A percentile compares a stretch with the other conserved stretches of the same genome.
Conservation (phyloP, 257 asterid species). For the Mentha longifolia region DNA sequence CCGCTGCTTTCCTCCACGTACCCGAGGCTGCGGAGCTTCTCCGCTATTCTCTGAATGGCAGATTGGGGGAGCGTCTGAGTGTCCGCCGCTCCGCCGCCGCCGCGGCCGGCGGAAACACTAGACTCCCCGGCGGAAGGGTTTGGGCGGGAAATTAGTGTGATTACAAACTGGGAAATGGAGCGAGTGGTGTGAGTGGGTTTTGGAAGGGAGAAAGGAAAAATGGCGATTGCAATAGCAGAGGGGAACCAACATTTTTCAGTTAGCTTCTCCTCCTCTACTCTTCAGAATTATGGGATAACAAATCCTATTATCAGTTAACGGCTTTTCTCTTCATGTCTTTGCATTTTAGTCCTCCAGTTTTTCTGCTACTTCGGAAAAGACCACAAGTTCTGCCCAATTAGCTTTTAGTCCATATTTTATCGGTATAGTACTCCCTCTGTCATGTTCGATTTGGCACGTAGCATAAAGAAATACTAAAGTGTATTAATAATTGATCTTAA, state of each 20-base stretch:
- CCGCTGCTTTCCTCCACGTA: constrained; percentile 60
- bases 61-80: constrained; percentile 58
- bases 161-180: constrained; percentile 23
- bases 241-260: constrained; percentile 43
- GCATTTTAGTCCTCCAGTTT: constrained; percentile 33
- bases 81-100: constrained; percentile 44
- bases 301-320: constrained; percentile 32
- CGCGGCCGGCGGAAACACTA: constrained; percentile 42
- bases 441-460: too few species aligned
- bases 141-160: constrained; percentile 33
- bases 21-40: constrained; percentile 92
- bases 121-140: constrained; percentile 44
- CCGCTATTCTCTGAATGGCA: constrained; percentile 79
- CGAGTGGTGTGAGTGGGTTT: constrained; percentile 40
- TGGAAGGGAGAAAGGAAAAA: constrained; percentile 47
- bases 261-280: background rate
- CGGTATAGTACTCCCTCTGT: too few species aligned
- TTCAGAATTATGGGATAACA: constrained; percentile 19
- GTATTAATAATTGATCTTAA: too few species aligned
- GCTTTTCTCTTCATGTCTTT: constrained; percentile 10
- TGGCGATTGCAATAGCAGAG: constrained; percentile 49
- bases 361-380: background rate
- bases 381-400: background rate
- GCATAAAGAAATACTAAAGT: too few species aligned
- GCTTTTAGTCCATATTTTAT: background rate